Evolutionary conservation across 306 rosid genomes (phyloP), one percentile per base, ranked within the genome.

Genomic region (Trifolium dubium): DNA sequence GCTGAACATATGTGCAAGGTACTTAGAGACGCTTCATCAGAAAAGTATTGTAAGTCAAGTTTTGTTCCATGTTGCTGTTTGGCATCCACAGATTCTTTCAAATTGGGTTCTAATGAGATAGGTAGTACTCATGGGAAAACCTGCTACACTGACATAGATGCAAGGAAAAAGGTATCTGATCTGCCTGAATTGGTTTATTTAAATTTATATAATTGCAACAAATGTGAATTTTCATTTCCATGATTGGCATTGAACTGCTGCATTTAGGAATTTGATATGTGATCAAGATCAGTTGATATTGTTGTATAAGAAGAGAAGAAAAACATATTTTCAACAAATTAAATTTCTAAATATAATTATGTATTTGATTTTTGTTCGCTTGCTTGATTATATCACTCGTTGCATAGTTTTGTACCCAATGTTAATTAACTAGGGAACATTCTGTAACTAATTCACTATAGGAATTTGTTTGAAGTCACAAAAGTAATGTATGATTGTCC

Each of bases 1-100:
- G 99, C 98, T 67, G 93, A 83, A 83, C 88, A 79, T 82, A 18
- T 95, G 86, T 92, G 79, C 81, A 82, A 79, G 80, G 79, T 84
- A 6, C 8, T 94, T 65, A 87, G 23, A 86, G 85, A 76, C 56
- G 77, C 31, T 84, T 84, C 97, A 64, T 2, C 69, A 43, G 90
- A 84, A 35, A 80, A 63, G 39, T 61, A 6, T 34, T 81, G 87
- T 72, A 84, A 72, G 68, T 71, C 85, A 64, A 47, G 41, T 66
- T 59, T 87, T 58, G 58, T 39, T 53, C 86, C 63, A 55, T 76
- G 85, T 67, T 89, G 92, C 71, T 72, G 73, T 58, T 85, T 85
- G 81, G 89, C 85, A 78, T 63, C 73, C 35, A 43, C 83, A 47
- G 81, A 80, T 85, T 92, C 99, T 66, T 88, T 95, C 79, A 79